Base-by-base conservation (phyloP, 2,329 filamentous ascomycete species). In the Penicillium sp. region DNA sequence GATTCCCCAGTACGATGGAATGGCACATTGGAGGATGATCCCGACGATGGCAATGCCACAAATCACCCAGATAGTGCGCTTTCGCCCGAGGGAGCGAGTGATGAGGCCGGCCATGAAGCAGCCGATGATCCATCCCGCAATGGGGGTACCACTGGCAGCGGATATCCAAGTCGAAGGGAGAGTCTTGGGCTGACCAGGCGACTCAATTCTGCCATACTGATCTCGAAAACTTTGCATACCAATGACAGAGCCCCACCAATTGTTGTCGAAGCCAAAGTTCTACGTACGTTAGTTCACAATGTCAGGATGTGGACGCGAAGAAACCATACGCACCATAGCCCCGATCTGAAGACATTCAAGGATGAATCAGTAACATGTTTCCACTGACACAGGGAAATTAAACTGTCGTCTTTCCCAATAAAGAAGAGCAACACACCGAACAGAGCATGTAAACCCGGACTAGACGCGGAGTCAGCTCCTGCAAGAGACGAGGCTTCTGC, bases 1-100 rank as follows among this genome's bases (percentile, higher is more conserved):
- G 7, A 59, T 39, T 14, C 51, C 48, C 49, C 56, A 58, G 28
- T 56, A 58, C 16, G 45, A 48, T 2, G 38, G 25, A 3, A 40
- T 16, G 9, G 39, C 23, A 3, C 51, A 36, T 27, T 51, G 41
- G 5, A 53, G 39, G 10, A 53, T 33, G 16, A 50, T 45, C 6
- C 47, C 50, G 1, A 49, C 20, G 10, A 35, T 23, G 16, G 45
- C 27, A 7, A 47, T 20, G n/a, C 33, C 15, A 4, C 38, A 31
- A 36, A 45, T 40, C 2, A 49, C 37, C 13, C 40, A 18, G n/a
- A 51, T 21, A 10, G 45, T 51, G 14, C 33, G 48, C 21, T 42
- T 48, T 15, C 48, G 45, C 8, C 48, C 48, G 17, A 51, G 30
- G 10, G 30, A 37, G 14, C 35, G 36, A 20, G 38, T 40, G 8